phyloP scores from a whole-genome alignment of 23 red algal genomes.

The Agarophyton chilense region DNA sequence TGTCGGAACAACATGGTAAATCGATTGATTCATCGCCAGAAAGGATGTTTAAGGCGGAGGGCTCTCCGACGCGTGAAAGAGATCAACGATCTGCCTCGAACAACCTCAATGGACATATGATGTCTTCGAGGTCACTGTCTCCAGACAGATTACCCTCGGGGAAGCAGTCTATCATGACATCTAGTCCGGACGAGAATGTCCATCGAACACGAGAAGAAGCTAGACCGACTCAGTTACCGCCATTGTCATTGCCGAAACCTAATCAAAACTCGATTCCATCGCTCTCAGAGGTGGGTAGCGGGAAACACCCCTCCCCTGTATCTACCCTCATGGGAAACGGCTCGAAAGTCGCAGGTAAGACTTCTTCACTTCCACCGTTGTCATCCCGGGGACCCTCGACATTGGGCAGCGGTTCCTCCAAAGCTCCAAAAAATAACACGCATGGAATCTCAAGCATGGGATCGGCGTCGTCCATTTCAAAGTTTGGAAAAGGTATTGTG shows the following conservation, averaged over 20 bases:
- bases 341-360: background rate
- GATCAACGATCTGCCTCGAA: background rate
- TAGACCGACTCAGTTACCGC: background rate
- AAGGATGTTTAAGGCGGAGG: background rate
- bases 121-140: background rate
- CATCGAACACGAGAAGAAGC: background rate
- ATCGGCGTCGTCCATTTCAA: slow-evolving; percentile 37
- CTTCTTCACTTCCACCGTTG: slow-evolving; percentile 20
- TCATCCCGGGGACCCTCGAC: background rate
- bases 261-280: background rate
- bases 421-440: background rate
- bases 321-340: background rate
- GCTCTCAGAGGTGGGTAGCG: background rate
- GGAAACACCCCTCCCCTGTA: background rate
- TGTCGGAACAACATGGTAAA: background rate
- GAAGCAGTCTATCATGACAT: background rate
- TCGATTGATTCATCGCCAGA: background rate
- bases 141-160: background rate
- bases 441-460: background rate
- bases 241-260: background rate
- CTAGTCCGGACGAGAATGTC: background rate
- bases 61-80: background rate
- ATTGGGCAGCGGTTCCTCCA: background rate
- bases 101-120: background rate
- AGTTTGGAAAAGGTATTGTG: slow-evolving; percentile 44